Base-by-base conservation (phyloP, 2,329 filamentous ascomycete genomes). In the Phialophora verrucosa region DNA sequence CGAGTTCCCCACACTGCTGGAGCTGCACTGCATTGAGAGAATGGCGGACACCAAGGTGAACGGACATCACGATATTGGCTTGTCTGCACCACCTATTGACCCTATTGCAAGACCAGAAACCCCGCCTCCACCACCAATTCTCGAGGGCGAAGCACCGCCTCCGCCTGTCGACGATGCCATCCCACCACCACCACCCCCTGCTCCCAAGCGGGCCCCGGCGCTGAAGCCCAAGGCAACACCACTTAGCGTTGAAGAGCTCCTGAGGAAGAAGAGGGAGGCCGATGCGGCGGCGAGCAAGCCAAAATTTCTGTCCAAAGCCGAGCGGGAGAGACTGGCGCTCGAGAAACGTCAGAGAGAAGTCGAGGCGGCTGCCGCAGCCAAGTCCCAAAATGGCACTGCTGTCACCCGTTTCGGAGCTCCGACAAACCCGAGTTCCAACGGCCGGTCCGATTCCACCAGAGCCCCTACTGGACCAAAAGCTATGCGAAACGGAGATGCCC, bases 241-340 rank as follows among this genome's bases (percentile, higher is more conserved):
- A 8, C 82, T 96, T 56, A 93, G 92, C 75, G 89, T 97, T 64
- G 93, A 97, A 78, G 91, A 96, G 73, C 85, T 97, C 4, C 80
- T 97, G 25, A 87, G 88, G 71, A 90, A 93, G 80, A 96, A 96
- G 83, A 91, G 91, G 75, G 92, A 91, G 68, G 90, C 91, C 31
- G 92, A 95, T 78, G 91, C 90, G 42, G 92, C 90, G 17, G 90
- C 92, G 10, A 86, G 91, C 63, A 97, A 95, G 83, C 93, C 93
- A 4, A 93, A 92, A 77, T 96, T 96, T 76, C 82, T 97, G 25
- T 90, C 91, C 4, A 95, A 91, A 81, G 90, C 90, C 35, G 87
- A 96, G 77, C 87, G 93, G 63, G 92, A 96, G 76, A 87, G 88
- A 67, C 79, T 96, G 29, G 92, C 92, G 32, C 83, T 92, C 17